Evolutionary conservation across 2,329 filamentous ascomycete genomes (phyloP), one percentile per base, ranked within the genome.

Genomic region (Samsoniella hepiali): DNA sequence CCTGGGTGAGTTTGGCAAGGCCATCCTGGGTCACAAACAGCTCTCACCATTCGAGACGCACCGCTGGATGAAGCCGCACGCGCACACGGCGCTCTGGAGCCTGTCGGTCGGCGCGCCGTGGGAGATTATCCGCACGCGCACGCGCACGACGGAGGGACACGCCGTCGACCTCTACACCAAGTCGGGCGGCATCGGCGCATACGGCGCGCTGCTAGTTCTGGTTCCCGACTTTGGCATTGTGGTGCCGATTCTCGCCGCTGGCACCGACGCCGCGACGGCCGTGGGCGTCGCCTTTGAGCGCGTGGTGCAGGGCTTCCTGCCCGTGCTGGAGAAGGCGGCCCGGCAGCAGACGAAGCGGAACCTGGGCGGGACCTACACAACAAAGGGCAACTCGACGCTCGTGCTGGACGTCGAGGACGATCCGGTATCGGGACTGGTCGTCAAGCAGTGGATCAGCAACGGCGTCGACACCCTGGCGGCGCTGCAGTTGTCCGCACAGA

Each of bases 91-190:
- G 4, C 64, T 64, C 6, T 49, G 51, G 32, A 44, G 45, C 17
- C 22, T 54, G 17, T 75, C 74, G 3, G 65, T 77, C n/a, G 75
- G 75, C 27, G 72, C 69, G 3, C 73, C 72, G 2, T 75, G 73
- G 74, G 73, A 75, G 58, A 75, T 75, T 58, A 62, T 69, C 9
- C 72, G 74, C 36, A 72, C 73, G 6, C 68, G 67, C 7, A 74
- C 68, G 2, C 67, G 72, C 42, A 74, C 72, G 6, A 68, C 67
- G 22, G 68, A 71, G 54, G 68, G 67, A 55, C 71, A 71, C 11
- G 67, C 73, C 1, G 62, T 76, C 55, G 72, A 74, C 47, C 68
- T 74, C 50, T 76, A 75, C 68, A 74, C 71, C 59, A 76, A 75
- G 31, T 65, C 70, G 7, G 74, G 74, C 1, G 71, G 73, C 47